Evolutionary conservation across 495 filamentous ascomycete species (phyloP), one percentile per base, ranked within the genome.

Genomic region (Rusavskia elegans): DNA sequence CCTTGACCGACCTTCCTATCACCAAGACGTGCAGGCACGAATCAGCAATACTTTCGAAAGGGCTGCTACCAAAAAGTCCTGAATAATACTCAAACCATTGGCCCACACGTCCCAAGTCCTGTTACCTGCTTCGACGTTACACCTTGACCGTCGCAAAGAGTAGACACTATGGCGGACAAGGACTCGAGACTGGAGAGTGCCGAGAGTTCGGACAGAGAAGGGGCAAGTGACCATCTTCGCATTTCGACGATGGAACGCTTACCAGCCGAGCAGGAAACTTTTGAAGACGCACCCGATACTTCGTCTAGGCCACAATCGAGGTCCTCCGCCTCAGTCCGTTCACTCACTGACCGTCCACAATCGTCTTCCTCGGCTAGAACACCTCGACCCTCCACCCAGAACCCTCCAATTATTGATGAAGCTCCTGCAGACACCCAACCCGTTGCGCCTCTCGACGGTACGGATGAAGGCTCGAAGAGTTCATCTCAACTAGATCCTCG

Each of bases 221-320:
- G 67, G 66, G 74, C 75, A 63, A 62, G 71, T 62, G 32, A 38
- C 35, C 40, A 63, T 30, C 59, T 39, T n/a, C 9, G 42, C 13
- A 25, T 14, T 19, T 14, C 41, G 9, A 27, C 45, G 23, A 19
- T 19, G n/a, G 45, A 30, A 51, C 29, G 45, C 40, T 50, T n/a
- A 50, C 44, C 13, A n/a, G 11, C 9, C n/a, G 32, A 37, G 10
- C 65, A 87, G 84, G 85, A 89, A 53, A 79, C 79, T 20, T 89
- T 87, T 52, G 83, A 87, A 62, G 84, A 90, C 68, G 83, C 83
- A 53, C 69, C 77, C 57, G 84, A 87, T 66, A 71, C 66, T 16
- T 63, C 65, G 48, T 72, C 69, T 39, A 61, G 30, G 54, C 67
- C 57, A 52, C 61, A 16, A 61, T 55, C 57, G 63, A 53, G 63